Evolutionary conservation across 2,329 filamentous ascomycete genomes (phyloP).

Genomic region (Fusarium nanum): DNA sequence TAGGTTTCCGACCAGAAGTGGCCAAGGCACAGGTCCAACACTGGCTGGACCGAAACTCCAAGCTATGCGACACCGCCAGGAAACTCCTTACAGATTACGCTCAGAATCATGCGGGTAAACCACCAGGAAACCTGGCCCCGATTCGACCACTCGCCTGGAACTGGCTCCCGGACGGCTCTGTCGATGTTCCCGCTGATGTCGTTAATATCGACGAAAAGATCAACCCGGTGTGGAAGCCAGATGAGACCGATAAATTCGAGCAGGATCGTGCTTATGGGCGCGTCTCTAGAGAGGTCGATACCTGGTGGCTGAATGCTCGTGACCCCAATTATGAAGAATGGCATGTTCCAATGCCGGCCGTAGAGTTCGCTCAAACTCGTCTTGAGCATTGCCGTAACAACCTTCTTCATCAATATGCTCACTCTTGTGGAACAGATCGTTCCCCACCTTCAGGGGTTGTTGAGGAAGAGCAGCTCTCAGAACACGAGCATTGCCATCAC

Average conservation of each 20-base stretch:
- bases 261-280: slow-evolving; percentile 69
- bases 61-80: slow-evolving; percentile 67
- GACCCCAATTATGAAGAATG: slow-evolving; percentile 71
- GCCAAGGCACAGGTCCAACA: slow-evolving; percentile 71
- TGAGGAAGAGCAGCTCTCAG: slow-evolving; percentile 55
- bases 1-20: slow-evolving; percentile 65
- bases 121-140: slow-evolving; percentile 62
- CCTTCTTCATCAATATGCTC: slow-evolving; percentile 66
- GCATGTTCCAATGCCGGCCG: slow-evolving; percentile 68
- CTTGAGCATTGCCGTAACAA: slow-evolving; percentile 70
- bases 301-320: slow-evolving; percentile 71
- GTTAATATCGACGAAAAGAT: slow-evolving; percentile 57
- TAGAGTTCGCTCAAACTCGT: slow-evolving; percentile 68
- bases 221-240: slow-evolving; percentile 62
- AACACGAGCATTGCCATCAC: slow-evolving; percentile 53
- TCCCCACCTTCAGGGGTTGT: slow-evolving; percentile 51
- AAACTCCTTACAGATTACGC: slow-evolving; percentile 67
- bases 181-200: slow-evolving; percentile 48
- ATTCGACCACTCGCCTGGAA: slow-evolving; percentile 67
- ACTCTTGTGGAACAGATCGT: slow-evolving; percentile 58
- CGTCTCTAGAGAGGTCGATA: slow-evolving; percentile 73
- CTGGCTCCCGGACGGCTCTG: slow-evolving; percentile 60
- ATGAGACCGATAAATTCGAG: slow-evolving; percentile 67
- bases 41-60: slow-evolving; percentile 71
- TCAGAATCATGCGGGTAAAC: slow-evolving; percentile 60